phyloP scores from a whole-genome alignment of 306 rosid species.

The Canavalia ensiformis region DNA sequence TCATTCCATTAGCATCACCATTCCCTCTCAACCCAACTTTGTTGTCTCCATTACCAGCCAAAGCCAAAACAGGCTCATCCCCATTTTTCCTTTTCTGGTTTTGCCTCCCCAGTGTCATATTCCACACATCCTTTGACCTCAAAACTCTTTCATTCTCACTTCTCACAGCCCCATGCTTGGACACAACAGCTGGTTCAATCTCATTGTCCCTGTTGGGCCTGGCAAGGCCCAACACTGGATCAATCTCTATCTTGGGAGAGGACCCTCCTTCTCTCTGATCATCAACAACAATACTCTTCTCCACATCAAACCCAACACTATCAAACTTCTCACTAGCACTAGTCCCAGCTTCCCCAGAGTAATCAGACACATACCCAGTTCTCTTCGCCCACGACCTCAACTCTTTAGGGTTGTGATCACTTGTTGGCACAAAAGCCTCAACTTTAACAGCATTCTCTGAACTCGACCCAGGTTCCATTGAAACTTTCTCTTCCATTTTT shows the following conservation, averaged over 20 bases:
- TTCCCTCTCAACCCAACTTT: conserved; percentile 57
- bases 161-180: conserved; percentile 51
- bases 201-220: conserved; percentile 61
- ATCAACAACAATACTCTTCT: conserved; percentile 48
- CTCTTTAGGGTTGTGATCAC: conserved; percentile 78
- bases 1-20: conserved; percentile 46
- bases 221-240: conserved; percentile 79
- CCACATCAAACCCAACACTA: conserved; percentile 64
- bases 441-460: conserved; percentile 55
- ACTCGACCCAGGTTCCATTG: conserved; percentile 69
- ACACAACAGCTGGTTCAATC: conserved; percentile 63
- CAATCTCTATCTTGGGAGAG: conserved; percentile 88
- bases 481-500: conserved; percentile 21
- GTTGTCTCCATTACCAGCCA: conserved; percentile 54
- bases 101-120: conserved; percentile 49
- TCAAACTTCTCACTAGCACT: conserved; percentile 67
- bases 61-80: conserved; percentile 52
- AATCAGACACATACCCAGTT: conserved; percentile 88
- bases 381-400: conserved; percentile 89
- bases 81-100: conserved; percentile 53
- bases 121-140: conserved; percentile 56
- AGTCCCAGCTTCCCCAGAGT: conserved; percentile 71
- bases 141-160: conserved; percentile 53
- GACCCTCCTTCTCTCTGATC: conserved; percentile 64
- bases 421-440: conserved; percentile 74